Conservation (phyloP, 139 green algal genomes). For the Volvox africanus region DNA sequence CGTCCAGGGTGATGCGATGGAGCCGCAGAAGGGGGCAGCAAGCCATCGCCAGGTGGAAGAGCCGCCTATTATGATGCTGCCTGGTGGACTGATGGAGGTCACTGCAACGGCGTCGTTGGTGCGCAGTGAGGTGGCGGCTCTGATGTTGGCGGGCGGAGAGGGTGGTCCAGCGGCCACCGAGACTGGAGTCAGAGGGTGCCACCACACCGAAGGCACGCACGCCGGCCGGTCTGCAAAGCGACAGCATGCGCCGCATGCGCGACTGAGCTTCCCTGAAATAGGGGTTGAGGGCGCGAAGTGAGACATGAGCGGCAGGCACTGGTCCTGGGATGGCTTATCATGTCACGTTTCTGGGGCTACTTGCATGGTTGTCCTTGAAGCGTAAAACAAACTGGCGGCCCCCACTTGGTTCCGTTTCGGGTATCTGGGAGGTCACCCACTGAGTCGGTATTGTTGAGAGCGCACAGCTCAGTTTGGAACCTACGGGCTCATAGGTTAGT, state of each 20-base stretch:
- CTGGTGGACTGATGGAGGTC: slow-evolving; percentile 28
- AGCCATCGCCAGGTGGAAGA: not conserved
- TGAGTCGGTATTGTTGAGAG: no score
- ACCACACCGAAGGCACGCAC: not conserved
- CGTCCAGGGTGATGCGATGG: not conserved
- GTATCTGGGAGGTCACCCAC: no score
- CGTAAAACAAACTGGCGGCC: no score
- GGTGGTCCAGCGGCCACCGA: not conserved
- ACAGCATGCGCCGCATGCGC: slow-evolving; percentile 20
- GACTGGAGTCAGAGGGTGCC: not conserved
- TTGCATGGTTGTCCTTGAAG: no score
- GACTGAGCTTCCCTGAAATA: not conserved
- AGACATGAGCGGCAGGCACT: no score
- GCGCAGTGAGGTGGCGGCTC: slow-evolving; percentile 35
- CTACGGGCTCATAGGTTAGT: no score
- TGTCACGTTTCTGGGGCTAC: no score
- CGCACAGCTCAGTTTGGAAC: no score
- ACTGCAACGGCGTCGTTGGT: slow-evolving; percentile 27
- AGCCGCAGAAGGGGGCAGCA: not conserved
- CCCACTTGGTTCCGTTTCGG: no score
- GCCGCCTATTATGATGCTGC: slow-evolving; percentile 22
- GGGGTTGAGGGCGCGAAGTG: no score
- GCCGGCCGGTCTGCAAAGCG: slow-evolving; percentile 19
- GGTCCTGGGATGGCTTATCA: no score
- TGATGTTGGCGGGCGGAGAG: not conserved